phyloP scores from a whole-genome alignment of 805 yeast species.

The Lachancea thermotolerans region DNA sequence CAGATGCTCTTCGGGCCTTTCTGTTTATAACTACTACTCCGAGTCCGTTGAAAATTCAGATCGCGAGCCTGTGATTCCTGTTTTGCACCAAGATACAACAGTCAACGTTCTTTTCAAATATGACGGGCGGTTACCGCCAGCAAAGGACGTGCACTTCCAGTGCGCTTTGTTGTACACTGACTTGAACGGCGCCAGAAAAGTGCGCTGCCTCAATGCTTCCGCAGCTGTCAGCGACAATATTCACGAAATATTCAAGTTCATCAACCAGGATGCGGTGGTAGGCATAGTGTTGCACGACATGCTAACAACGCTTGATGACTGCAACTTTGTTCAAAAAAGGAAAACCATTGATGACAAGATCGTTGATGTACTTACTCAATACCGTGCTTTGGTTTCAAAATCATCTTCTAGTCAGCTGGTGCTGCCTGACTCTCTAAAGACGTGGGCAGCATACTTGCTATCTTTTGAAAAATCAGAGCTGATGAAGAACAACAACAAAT shows the following conservation, averaged over 20 bases:
- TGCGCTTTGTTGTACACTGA: constrained; percentile 84
- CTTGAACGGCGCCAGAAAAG: constrained; percentile 65
- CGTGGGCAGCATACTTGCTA: constrained; percentile 60
- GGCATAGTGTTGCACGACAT: constrained; percentile 49
- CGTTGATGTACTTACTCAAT: constrained; percentile 51
- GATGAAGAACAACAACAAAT: constrained; percentile 36
- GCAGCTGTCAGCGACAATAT: constrained; percentile 72
- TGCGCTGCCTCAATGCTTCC: constrained; percentile 80
- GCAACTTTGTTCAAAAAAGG: constrained; percentile 42
- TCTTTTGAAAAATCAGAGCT: constrained; percentile 65
- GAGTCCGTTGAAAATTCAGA: constrained; percentile 38
- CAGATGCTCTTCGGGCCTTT: constrained; percentile 83
- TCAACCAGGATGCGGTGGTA: constrained; percentile 64
- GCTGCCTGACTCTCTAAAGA: constrained; percentile 72
- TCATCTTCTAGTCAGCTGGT: constrained; percentile 56
- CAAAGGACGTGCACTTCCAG: constrained; percentile 82
- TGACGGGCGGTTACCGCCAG: constrained; percentile 61
- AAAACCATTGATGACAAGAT: constrained; percentile 47
- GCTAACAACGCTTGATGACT: constrained; percentile 35
- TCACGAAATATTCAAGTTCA: constrained; percentile 67
- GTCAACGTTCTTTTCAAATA: constrained; percentile 66
- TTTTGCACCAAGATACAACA: constrained; percentile 54
- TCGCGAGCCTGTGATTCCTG: constrained; percentile 65
- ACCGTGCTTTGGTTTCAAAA: constrained; percentile 42
- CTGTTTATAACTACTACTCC: constrained; percentile 70